phyloP scores from a whole-genome alignment of 345 rosid genomes.

The Toxicodendron radicans region DNA sequence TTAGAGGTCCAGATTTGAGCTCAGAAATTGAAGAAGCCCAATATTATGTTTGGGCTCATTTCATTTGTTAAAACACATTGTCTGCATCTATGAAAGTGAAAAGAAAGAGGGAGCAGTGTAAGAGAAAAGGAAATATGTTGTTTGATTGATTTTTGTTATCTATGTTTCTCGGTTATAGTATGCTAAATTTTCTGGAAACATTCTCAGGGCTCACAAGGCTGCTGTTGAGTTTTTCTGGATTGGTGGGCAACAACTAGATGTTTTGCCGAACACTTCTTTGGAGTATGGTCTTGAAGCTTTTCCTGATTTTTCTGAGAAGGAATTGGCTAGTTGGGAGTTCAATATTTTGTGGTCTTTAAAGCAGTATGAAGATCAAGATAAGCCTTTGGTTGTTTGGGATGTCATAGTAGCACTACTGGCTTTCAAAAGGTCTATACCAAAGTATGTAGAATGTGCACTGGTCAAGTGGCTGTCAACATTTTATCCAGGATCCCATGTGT shows the following conservation, averaged over 20 bases:
- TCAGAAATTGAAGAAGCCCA: neutral
- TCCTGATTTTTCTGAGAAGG: constrained; percentile 49
- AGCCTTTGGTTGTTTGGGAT: constrained; percentile 85
- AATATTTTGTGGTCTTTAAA: constrained; percentile 71
- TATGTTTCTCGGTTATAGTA: constrained; percentile 6
- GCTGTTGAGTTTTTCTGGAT: constrained; percentile 87
- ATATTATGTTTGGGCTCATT: neutral
- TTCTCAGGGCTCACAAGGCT: constrained; percentile 78
- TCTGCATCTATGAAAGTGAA: neutral
- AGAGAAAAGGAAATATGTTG: neutral
- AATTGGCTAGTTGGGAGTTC: constrained; percentile 62
- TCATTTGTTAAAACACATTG: neutral
- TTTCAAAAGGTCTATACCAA: constrained; percentile 61
- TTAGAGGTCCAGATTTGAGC: neutral
- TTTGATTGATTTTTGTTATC: constrained; percentile 1
- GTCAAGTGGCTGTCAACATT: constrained; percentile 67
- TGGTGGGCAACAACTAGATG: constrained; percentile 65
- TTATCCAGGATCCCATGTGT: constrained; percentile 38
- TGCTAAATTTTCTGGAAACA: constrained; percentile 11
- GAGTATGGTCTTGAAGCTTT: constrained; percentile 38
- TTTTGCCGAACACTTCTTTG: constrained; percentile 29
- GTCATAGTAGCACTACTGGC: constrained; percentile 64
- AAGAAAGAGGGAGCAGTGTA: neutral
- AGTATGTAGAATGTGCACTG: constrained; percentile 52
- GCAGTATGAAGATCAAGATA: constrained; percentile 43